Conservation (phyloP, 345 rosid species). For the Hibiscus tridactylites region DNA sequence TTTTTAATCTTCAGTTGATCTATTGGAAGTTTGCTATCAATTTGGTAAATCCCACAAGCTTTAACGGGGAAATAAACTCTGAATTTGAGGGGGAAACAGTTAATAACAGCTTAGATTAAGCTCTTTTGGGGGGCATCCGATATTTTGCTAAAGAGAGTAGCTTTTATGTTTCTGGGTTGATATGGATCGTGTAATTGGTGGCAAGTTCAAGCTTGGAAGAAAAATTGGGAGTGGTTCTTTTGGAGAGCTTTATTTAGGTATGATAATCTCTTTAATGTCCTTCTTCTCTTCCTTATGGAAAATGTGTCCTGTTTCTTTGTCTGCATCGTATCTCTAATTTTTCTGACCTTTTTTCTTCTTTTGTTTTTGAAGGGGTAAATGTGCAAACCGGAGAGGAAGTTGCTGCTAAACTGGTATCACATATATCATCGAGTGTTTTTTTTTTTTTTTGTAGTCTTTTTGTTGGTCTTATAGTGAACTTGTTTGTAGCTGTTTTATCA, state of each 20-base stretch:
- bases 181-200: constrained; percentile 58
- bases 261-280: background rate
- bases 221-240: constrained; percentile 86
- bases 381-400: constrained; percentile 79
- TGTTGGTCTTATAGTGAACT: background rate
- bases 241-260: constrained; percentile 73
- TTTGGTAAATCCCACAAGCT: constrained; percentile 22
- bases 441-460: background rate
- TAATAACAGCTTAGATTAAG: constrained; percentile 6
- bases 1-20: background rate
- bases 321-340: background rate
- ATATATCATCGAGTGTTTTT: background rate
- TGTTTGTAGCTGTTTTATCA: background rate
- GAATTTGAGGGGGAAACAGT: constrained; percentile 11
- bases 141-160: background rate
- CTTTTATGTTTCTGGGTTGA: constrained; percentile 7
- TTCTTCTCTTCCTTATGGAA: background rate
- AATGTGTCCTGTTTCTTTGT: background rate
- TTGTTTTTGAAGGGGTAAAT: constrained; percentile 42
- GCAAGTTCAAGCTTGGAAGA: constrained; percentile 63
- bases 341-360: background rate
- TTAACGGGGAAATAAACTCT: background rate
- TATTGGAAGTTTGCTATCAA: background rate
- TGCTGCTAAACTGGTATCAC: constrained; percentile 70
- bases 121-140: background rate